A percentile compares a stretch with the other conserved stretches of the same genome.
These are phyloP conservation scores for Ustilago trichophora DNA, from an alignment of 1,284 basidiomycete genomes.

Conservation along the genomic window DNA sequence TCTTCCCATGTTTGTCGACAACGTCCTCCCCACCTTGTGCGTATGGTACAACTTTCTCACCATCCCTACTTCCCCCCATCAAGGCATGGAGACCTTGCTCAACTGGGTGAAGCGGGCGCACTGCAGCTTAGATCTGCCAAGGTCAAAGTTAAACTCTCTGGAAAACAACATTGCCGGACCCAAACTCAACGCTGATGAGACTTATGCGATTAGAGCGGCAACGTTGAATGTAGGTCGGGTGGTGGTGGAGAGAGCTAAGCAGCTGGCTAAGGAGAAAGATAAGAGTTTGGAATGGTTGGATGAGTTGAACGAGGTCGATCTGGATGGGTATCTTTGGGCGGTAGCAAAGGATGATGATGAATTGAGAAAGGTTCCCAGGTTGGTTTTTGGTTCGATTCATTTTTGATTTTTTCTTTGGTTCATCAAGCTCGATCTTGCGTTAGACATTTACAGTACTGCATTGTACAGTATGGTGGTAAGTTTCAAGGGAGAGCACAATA, in stretches of 20 bases:
- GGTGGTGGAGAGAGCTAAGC: slow-evolving; percentile 39
- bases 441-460: too few species aligned
- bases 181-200: slow-evolving; percentile 36
- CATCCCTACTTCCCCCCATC: slow-evolving; percentile 68
- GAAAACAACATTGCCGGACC: slow-evolving; percentile 24
- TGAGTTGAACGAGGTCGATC: slow-evolving; percentile 53
- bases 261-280: slow-evolving; percentile 17
- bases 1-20: slow-evolving; percentile 81
- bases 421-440: too few species aligned
- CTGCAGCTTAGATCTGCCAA: slow-evolving; percentile 5
- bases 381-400: slow-evolving; percentile 28
- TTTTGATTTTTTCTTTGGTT: slow-evolving; percentile 2
- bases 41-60: slow-evolving; percentile 79
- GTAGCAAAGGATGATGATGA: slow-evolving; percentile 52
- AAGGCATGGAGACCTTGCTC: slow-evolving; percentile 14
- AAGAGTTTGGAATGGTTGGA: slow-evolving; percentile 26
- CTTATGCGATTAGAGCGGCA: slow-evolving; percentile 56
- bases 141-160: not conserved
- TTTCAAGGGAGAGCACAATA: too few species aligned
- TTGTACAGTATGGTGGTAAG: too few species aligned
- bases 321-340: slow-evolving; percentile 63
- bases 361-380: slow-evolving; percentile 52
- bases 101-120: slow-evolving; percentile 6
- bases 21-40: slow-evolving; percentile 84
- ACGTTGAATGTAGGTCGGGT: slow-evolving; percentile 46